Evolutionary conservation across 169 alveolate species (phyloP), one percentile per base, ranked within the genome.

Genomic region (Cryptosporidium bovis): DNA sequence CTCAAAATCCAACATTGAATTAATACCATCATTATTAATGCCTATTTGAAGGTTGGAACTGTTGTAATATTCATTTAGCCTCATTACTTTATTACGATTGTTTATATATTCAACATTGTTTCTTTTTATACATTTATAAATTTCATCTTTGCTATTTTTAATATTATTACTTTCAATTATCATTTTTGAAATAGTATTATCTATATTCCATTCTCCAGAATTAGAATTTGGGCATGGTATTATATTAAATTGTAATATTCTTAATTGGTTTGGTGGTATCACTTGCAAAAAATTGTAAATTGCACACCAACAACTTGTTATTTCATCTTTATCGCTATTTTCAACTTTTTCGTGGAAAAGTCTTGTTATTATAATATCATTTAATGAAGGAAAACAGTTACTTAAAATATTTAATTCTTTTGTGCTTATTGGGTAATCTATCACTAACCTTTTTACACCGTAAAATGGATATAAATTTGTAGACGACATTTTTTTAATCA

Each of bases 351-450:
- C 66, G 27, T 71, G 84, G 51, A 71, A 71, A 31, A 71, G 84
- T 36, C 84, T 24, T 33, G 84, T 71, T 34, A 71, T 71, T 1
- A 71, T 60, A 18, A 71, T 55, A 56, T 71, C 84, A 31, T 56
- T 71, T 62, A 71, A 15, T 24, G 66, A 51, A 1, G 84, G 84
- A 55, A 71, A 71, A 33, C 84, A 71, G 6, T 56, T 56, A n/a
- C 68, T 71, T 44, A 71, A 71, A 16, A 71, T 29, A 55, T 53
- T 71, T 44, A 71, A 44, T 71, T 71, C 84, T 34, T 36, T 71
- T 5, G 84, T 71, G n/a, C 84, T 71, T 5, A 71, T 71, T 27
- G 84, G 84, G 33, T 71, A 71, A 44, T 71, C 84, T 27, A 71
- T 71, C n/a, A 71, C 58, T 15, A 71, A 18, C 24, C 84, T 55